phyloP scores from a whole-genome alignment of 306 rosid genomes.

The Gillenia trifoliata region DNA sequence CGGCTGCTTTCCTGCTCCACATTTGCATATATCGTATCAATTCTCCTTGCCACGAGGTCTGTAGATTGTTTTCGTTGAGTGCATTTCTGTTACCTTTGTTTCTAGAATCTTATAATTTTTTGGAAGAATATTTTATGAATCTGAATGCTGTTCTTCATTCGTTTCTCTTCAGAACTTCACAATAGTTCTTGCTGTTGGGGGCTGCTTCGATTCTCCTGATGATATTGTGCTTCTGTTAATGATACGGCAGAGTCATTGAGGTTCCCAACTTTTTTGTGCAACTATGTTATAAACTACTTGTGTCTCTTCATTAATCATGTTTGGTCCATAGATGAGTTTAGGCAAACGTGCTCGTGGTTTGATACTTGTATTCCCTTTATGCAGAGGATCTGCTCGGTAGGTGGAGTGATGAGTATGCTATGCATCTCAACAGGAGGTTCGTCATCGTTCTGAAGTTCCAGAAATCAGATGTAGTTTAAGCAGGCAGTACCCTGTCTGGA shows the following conservation, averaged over 20 bases:
- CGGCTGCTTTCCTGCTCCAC: constrained; percentile 67
- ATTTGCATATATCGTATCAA: constrained; percentile 75
- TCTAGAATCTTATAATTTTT: not conserved
- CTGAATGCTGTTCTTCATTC: constrained; percentile 43
- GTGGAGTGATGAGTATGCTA: not conserved
- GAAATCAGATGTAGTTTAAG: not conserved
- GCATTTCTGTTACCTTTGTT: constrained; percentile 1
- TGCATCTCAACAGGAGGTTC: constrained; percentile 56
- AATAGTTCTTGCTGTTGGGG: constrained; percentile 87
- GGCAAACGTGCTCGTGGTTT: constrained; percentile 70
- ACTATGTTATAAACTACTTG: not conserved
- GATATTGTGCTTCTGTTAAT: constrained; percentile 53
- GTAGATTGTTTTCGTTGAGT: constrained; percentile 32
- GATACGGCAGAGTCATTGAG: constrained; percentile 65
- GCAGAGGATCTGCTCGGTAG: constrained; percentile 62
- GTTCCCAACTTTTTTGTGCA: constrained; percentile 51
- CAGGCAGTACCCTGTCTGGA: not conserved
- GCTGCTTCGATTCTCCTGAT: constrained; percentile 56
- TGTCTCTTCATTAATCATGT: constrained; percentile 4
- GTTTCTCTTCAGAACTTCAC: constrained; percentile 43
- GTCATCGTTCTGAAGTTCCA: constrained; percentile 37
- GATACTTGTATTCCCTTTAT: constrained; percentile 71
- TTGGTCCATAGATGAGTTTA: constrained; percentile 43
- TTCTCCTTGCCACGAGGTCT: constrained; percentile 83
- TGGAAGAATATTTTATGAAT: not conserved